Percentiles rank a stretch among this genome's conserved stretches.
Evolutionary conservation across 768 basidiomycete species (phyloP).

Genomic region (Mycena alexandri): DNA sequence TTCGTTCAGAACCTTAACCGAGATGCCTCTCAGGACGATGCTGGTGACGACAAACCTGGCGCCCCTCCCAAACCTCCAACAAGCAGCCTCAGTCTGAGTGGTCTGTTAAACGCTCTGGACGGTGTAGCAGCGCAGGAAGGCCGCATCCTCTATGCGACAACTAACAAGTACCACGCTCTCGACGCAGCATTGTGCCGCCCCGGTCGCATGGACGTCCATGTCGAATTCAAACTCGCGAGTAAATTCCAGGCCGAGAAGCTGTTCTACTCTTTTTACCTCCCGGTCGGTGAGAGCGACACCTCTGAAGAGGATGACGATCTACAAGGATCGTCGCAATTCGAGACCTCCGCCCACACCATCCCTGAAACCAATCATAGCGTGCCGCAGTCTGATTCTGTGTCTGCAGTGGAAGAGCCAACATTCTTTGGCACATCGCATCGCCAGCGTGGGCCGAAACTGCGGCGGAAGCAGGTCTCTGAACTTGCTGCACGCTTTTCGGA

Average conservation of each 20-base stretch:
- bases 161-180: constrained; percentile 76
- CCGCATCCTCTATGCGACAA: constrained; percentile 82
- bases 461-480: constrained; percentile 49
- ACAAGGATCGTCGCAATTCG: too few species aligned
- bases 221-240: constrained; percentile 84
- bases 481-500: constrained; percentile 71
- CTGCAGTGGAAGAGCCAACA: constrained; percentile 10
- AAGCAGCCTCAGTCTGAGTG: constrained; percentile 71
- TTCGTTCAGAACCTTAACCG: constrained; percentile 64
- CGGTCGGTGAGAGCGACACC: constrained; percentile 42
- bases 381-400: too few species aligned
- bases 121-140: constrained; percentile 86
- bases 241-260: constrained; percentile 74
- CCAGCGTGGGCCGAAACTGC: constrained; percentile 54
- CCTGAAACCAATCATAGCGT: too few species aligned
- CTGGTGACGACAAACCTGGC: background rate
- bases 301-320: constrained; percentile 39
- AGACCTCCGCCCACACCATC: too few species aligned
- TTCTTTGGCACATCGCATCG: constrained; percentile 46
- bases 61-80: constrained; percentile 25
- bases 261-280: constrained; percentile 76
- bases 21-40: constrained; percentile 40
- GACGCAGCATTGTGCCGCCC: constrained; percentile 83
- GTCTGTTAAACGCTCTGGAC: constrained; percentile 82
- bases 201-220: constrained; percentile 83